A percentile compares a stretch with the other conserved stretches of the same genome.
phyloP scores from a whole-genome alignment of 2,329 filamentous ascomycete species.

The Fusarium clavum region DNA sequence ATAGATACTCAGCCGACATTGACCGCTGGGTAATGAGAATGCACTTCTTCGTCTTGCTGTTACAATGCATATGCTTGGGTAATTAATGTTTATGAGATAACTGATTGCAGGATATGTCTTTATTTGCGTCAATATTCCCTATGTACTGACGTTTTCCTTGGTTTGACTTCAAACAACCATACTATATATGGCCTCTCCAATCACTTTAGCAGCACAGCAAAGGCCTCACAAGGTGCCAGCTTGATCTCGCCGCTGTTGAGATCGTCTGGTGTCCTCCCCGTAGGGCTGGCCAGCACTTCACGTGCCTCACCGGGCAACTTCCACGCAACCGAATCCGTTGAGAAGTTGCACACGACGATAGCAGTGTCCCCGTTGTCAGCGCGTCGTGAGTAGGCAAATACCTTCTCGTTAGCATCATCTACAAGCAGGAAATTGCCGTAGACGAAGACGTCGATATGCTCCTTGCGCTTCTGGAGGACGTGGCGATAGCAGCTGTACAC shows the following conservation, averaged over 20 bases:
- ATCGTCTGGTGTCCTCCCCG: conserved; percentile 46
- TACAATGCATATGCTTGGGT: background rate
- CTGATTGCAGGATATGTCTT: background rate
- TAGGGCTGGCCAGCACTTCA: conserved; percentile 52
- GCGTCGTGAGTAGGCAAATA: conserved; percentile 55
- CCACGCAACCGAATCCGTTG: conserved; percentile 50
- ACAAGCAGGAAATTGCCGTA: conserved; percentile 67
- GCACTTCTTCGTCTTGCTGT: conserved; percentile 25
- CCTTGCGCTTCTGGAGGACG: conserved; percentile 70
- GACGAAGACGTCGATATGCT: conserved; percentile 71
- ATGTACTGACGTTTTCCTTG: background rate
- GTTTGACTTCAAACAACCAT: background rate
- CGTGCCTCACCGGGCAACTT: conserved; percentile 42
- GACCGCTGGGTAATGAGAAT: conserved; percentile 46
- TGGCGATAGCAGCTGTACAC: conserved; percentile 71
- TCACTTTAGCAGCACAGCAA: conserved; percentile 49
- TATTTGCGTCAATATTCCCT: background rate
- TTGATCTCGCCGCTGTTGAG: conserved; percentile 45
- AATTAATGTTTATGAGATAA: background rate
- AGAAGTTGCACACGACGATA: conserved; percentile 56
- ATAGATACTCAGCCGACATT: conserved; percentile 49
- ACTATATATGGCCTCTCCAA: background rate
- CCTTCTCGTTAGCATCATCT: conserved; percentile 51
- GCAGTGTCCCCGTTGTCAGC: conserved; percentile 49
- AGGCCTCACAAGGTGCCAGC: conserved; percentile 54